Evolutionary conservation across 2,329 filamentous ascomycete species (phyloP).

Genomic region (Byssoonygena ceratinophila): DNA sequence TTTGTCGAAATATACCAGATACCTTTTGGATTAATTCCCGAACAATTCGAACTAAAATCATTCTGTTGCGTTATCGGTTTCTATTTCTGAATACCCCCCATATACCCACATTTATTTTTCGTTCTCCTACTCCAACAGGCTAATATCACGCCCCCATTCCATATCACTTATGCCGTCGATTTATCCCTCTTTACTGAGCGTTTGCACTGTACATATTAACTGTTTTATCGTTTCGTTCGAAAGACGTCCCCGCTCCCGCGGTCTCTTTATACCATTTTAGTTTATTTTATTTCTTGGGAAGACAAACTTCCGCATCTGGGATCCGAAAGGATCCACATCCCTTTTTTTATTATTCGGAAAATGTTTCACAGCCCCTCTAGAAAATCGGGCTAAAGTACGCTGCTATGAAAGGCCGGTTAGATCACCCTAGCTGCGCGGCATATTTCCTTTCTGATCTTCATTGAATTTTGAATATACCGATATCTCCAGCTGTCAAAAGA

Average conservation of each 20-base stretch:
- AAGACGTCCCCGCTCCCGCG: conserved; percentile 5
- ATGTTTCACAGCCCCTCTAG: too few relatives aligned
- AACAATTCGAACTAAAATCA: background rate
- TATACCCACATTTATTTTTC: background rate
- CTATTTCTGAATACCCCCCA: background rate
- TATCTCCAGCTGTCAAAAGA: too few relatives aligned
- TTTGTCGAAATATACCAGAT: conserved; percentile 7
- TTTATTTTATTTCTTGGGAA: background rate
- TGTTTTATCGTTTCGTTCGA: background rate
- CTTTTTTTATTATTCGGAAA: background rate
- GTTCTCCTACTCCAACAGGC: background rate
- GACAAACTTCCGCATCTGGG: background rate
- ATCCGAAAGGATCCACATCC: background rate
- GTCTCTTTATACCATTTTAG: too few relatives aligned
- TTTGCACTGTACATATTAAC: conserved; percentile 3
- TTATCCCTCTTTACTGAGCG: background rate
- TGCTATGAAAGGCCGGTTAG: too few relatives aligned
- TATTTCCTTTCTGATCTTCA: too few relatives aligned
- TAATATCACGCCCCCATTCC: background rate
- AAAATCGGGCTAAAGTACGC: too few relatives aligned
- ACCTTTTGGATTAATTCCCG: background rate
- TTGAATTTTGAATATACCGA: too few relatives aligned
- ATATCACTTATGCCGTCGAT: background rate
- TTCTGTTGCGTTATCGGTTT: too few relatives aligned
- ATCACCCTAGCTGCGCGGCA: too few relatives aligned